Base-by-base conservation (phyloP, 495 filamentous ascomycete species). In the Sphaerosporella brunnea region DNA sequence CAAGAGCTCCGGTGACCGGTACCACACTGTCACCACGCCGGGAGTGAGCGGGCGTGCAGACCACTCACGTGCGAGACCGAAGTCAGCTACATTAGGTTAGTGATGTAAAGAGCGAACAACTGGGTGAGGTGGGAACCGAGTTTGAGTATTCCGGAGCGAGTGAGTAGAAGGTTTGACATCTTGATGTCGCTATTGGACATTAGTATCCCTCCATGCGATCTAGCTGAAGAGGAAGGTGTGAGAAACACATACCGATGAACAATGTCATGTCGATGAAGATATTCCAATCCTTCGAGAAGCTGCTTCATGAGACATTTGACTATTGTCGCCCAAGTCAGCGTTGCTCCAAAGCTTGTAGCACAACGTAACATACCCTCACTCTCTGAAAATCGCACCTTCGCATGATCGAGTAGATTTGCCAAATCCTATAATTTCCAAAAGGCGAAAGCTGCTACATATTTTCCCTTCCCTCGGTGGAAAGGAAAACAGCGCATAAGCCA, bases 251-350 rank as follows among this genome's bases (percentile, higher is more conserved):
- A 69, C 66, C 66, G 52, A 54, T 69, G 66, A 19, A 69, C 65
- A 15, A 69, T 67, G 23, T 68, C 58, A 35, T 66, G 66, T 30
- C 53, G 55, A 51, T 69, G 66, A 26, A 69, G 58, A 48, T 69
- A 67, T 23, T 68, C 67, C 30, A 69, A 45, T 13, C 66, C 65
- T 55, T 67, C 60, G 8, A 69, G 57, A 5, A 69, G 53, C 51
- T 69, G 67, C 30, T 57, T 62, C 51, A 66, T 65, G 23, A 69
- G 59, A 20, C 67, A 68, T 61, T 69, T 69, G 30, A 66, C 67
- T 69, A 7, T 23, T 10, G n/a, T n/a, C n/a, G n/a, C n/a, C n/a
- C n/a, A n/a, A n/a, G n/a, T n/a, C n/a, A n/a, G n/a, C n/a, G n/a
- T n/a, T n/a, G n/a, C n/a, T n/a, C n/a, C n/a, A n/a, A n/a, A n/a